phyloP scores from a whole-genome alignment of 1,139 yeast species.

The Tardiomyces depauwii region DNA sequence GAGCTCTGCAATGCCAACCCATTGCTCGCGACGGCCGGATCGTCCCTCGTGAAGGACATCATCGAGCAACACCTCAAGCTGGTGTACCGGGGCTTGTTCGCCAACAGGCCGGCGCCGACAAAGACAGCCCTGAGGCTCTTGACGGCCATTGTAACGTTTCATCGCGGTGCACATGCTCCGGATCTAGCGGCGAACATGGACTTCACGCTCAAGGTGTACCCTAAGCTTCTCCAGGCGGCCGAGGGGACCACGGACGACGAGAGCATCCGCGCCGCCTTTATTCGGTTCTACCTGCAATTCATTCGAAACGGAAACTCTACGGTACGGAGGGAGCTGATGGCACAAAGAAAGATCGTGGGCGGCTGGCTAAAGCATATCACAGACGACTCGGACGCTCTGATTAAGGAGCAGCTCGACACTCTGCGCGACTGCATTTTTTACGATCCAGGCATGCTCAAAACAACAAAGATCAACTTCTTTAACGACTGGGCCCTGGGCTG shows the following conservation, averaged over 20 bases:
- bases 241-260: conserved; percentile 30
- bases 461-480: conserved; percentile 63
- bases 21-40: background rate
- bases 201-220: conserved; percentile 47
- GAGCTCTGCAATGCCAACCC: background rate
- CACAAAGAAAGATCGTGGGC: conserved; percentile 46
- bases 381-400: conserved; percentile 42
- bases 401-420: conserved; percentile 34
- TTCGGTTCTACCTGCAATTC: conserved; percentile 50
- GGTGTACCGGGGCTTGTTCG: conserved; percentile 56
- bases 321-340: conserved; percentile 51
- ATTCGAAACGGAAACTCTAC: conserved; percentile 38
- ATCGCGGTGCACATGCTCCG: conserved; percentile 39
- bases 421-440: conserved; percentile 41
- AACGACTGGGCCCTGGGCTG: conserved; percentile 66
- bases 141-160: conserved; percentile 39
- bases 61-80: conserved; percentile 48
- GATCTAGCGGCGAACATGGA: conserved; percentile 60
- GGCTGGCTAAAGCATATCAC: conserved; percentile 54
- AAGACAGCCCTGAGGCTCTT: conserved; percentile 51
- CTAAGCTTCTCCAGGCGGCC: conserved; percentile 37
- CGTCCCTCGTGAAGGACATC: conserved; percentile 28
- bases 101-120: conserved; percentile 47
- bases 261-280: conserved; percentile 47
- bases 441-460: conserved; percentile 53